Base-by-base conservation (phyloP, 805 yeast genomes). In the Sugiyamaella chiloensis region DNA sequence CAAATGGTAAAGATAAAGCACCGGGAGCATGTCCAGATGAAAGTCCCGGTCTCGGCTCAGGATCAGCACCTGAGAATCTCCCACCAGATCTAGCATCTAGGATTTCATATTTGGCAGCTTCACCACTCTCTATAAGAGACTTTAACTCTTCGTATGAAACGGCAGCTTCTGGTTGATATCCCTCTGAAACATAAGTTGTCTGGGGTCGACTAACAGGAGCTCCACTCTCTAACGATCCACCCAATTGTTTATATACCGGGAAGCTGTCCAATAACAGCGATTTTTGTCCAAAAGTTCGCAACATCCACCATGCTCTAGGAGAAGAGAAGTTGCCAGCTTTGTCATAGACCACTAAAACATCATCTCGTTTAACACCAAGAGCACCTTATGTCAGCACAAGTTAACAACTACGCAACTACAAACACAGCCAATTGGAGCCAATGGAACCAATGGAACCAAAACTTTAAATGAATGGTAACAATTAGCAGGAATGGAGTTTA, bases 281-380 rank as follows among this genome's bases (percentile, higher is more conserved):
- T 29, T 78, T 66, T 63, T 90, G 97, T 5, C 91, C 91, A 63
- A 85, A 87, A 0, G 85, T 70, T 30, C 81, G 75, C 58, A 93
- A 75, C 56, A 90, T 87, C 96, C 97, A 93, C 0, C 89, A 90
- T 14, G 86, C 95, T 55, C 99, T 75, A 31, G 97, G 96, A 1
- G 90, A 80, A 35, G 95, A 82, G 64, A 91, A 88, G 53, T 85
- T 81, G 1, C 96, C 96, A 42, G 76, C 75, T 54, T 81, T 81
- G 66, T 93, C 99, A 64, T 93, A 93, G 9, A 93, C 79, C 8
- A 93, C 83, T 32, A 93, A 61, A 11, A 71, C 67, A 55, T 90
- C 93, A 42, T 70, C 67, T 12, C 48, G 51, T 19, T 39, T 30
- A 17, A 69, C 36, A 0, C 71, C 71, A 44, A 64, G 54, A 17